Evolutionary conservation across 1,284 basidiomycete species (phyloP).

Genomic region (Cerrena zonata): DNA sequence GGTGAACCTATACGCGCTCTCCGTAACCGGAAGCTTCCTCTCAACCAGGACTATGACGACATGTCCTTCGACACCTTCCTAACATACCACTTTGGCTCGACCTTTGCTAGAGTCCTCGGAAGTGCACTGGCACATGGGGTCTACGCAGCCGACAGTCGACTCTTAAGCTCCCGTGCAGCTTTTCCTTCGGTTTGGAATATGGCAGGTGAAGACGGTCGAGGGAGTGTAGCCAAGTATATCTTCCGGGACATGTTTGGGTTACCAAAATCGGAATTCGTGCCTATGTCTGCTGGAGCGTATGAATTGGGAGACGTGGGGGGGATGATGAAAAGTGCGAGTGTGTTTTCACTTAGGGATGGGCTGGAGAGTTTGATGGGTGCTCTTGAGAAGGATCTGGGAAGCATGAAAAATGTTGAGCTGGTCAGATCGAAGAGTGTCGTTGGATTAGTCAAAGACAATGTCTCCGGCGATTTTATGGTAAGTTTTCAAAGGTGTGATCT

Average conservation of each 20-base stretch:
- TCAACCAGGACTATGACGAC: slow-evolving; percentile 52
- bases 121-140: slow-evolving; percentile 89
- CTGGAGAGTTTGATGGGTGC: slow-evolving; percentile 63
- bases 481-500: no score
- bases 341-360: slow-evolving; percentile 79
- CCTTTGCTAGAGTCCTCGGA: slow-evolving; percentile 70
- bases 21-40: slow-evolving; percentile 31
- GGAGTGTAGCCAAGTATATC: background rate
- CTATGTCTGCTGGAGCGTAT: slow-evolving; percentile 30
- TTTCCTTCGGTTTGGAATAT: slow-evolving; percentile 72
- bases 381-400: slow-evolving; percentile 45
- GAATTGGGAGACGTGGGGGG: slow-evolving; percentile 48
- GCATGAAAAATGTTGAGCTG: slow-evolving; percentile 55
- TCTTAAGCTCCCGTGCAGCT: slow-evolving; percentile 71
- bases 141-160: slow-evolving; percentile 80
- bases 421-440: slow-evolving; percentile 38
- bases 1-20: slow-evolving; percentile 48
- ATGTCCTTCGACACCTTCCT: slow-evolving; percentile 74
- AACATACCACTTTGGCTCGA: slow-evolving; percentile 66
- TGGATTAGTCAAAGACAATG: slow-evolving; percentile 31
- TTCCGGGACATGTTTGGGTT: background rate
- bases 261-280: slow-evolving; percentile 10
- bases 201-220: slow-evolving; percentile 36
- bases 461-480: slow-evolving; percentile 39
- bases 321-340: slow-evolving; percentile 57